Evolutionary conservation across 2,329 filamentous ascomycete genomes (phyloP).

Genomic region (Ophiostoma piceae): DNA sequence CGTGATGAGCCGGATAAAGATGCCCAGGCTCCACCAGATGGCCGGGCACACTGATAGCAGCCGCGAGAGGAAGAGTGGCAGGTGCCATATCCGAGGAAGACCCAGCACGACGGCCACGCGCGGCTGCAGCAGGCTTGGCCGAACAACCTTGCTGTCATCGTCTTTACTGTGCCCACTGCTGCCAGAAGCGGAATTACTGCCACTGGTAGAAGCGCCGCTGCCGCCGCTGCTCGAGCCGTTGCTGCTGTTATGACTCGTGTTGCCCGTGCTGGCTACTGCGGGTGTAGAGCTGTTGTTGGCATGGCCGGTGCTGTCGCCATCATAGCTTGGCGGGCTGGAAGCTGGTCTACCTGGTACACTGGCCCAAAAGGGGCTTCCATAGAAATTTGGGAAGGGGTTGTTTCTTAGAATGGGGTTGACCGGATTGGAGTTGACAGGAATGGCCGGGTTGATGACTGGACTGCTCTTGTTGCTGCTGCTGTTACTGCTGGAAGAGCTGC

Average conservation of each 20-base stretch:
- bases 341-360: background rate
- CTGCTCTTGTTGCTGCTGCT: background rate
- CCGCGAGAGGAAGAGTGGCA: slow-evolving; percentile 67
- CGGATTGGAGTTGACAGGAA: background rate
- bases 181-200: background rate
- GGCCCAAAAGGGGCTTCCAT: background rate
- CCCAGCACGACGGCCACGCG: slow-evolving; percentile 74
- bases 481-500: background rate
- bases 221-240: background rate
- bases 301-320: slow-evolving; percentile 17
- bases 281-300: background rate
- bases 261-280: background rate
- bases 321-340: slow-evolving; percentile 15
- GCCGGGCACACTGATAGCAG: slow-evolving; percentile 66
- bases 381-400: background rate
- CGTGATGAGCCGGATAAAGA: slow-evolving; percentile 61
- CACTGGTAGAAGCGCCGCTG: background rate
- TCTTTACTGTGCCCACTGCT: background rate
- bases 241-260: background rate
- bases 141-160: slow-evolving; percentile 25
- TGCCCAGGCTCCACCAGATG: slow-evolving; percentile 65
- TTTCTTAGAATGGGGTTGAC: background rate
- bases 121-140: slow-evolving; percentile 58
- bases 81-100: slow-evolving; percentile 66
- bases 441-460: background rate